These are phyloP conservation scores for Colletotrichum sidae DNA, from an alignment of 2,329 filamentous ascomycete species.

Conservation along the genomic window DNA sequence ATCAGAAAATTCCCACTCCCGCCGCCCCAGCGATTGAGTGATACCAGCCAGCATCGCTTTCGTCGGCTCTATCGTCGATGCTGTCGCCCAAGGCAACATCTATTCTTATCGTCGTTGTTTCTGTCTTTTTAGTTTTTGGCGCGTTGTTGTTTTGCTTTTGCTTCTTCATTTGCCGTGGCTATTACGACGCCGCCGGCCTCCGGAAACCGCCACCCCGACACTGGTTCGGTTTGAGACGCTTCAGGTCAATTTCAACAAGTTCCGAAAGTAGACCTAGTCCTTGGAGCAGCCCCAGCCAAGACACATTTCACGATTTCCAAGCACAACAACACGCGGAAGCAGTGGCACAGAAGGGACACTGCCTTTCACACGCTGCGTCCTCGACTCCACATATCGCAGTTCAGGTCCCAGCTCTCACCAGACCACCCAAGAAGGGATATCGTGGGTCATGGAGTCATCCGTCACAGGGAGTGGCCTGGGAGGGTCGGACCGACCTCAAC, in stretches of 20 bases:
- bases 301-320: too few relatives aligned
- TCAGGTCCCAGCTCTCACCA: too few relatives aligned
- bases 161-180: conserved; percentile 30
- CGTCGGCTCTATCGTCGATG: too few relatives aligned
- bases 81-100: conserved; percentile 20
- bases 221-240: conserved; percentile 26
- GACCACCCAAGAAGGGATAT: conserved; percentile 39
- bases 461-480: conserved; percentile 39
- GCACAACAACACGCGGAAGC: too few relatives aligned
- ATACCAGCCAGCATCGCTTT: too few relatives aligned
- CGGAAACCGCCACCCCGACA: conserved; percentile 16
- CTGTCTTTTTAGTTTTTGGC: conserved; percentile 10
- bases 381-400: too few relatives aligned
- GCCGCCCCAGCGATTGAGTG: too few relatives aligned
- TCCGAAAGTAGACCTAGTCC: conserved; percentile 6
- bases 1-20: too few relatives aligned
- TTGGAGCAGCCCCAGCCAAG: too few relatives aligned
- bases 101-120: conserved; percentile 27
- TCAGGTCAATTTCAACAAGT: conserved; percentile 13
- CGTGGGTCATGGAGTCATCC: conserved; percentile 47
- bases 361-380: too few relatives aligned
- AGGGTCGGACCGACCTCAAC: conserved; percentile 51
- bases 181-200: conserved; percentile 30
- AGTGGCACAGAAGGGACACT: too few relatives aligned
- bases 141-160: conserved; percentile 1